Conservation (phyloP, 352 stramenopile species). For the Ochromonadaceae sp. region DNA sequence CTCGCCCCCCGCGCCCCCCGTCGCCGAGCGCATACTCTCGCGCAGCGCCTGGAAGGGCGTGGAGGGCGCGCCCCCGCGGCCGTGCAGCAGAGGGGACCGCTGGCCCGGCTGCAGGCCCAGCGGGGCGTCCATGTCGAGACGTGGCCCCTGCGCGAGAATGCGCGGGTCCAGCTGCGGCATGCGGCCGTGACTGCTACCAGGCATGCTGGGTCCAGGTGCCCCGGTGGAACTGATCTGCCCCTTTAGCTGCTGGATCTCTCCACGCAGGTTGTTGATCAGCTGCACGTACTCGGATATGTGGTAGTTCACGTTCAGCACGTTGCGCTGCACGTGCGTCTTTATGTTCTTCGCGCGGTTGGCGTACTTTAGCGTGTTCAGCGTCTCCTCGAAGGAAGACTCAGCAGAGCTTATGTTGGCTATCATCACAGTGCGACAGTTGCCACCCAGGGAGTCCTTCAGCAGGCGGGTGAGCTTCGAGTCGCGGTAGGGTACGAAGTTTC, state of each 20-base stretch:
- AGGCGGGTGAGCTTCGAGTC: constrained; percentile 66
- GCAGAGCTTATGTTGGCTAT: constrained; percentile 70
- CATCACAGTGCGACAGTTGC: constrained; percentile 81
- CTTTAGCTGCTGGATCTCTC: constrained; percentile 61
- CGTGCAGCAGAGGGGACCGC: background rate
- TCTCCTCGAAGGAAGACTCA: constrained; percentile 63
- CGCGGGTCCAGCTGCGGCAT: background rate
- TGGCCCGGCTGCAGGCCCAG: background rate
- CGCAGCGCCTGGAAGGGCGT: background rate
- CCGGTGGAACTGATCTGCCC: constrained; percentile 26
- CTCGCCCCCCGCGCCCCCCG: background rate
- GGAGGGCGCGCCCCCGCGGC: background rate
- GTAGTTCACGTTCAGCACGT: constrained; percentile 66
- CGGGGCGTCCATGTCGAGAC: too few relatives aligned
- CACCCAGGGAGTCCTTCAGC: constrained; percentile 67
- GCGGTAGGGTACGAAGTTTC: constrained; percentile 64
- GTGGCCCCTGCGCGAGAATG: background rate
- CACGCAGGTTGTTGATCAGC: constrained; percentile 58
- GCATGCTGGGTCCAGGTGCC: background rate
- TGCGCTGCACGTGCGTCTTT: constrained; percentile 64
- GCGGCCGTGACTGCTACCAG: too few relatives aligned
- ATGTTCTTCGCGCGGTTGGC: constrained; percentile 78
- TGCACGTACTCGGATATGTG: constrained; percentile 60
- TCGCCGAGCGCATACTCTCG: constrained; percentile 3
- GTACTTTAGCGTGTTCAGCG: constrained; percentile 80